phyloP scores from a whole-genome alignment of 352 stramenopile genomes.

The Globisporangium mamillatum region DNA sequence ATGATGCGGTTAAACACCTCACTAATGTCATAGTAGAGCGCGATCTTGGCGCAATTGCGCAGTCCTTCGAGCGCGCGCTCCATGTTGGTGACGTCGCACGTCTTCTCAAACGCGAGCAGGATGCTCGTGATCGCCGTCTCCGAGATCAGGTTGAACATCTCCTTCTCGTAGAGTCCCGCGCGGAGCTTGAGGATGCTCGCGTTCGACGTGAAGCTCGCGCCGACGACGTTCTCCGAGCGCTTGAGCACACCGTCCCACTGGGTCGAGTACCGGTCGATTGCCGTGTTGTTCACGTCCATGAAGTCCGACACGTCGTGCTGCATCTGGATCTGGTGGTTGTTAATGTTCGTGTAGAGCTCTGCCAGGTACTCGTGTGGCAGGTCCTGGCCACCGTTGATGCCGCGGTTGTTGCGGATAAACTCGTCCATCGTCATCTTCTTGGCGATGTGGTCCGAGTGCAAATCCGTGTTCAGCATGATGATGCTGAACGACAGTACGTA shows the following conservation, averaged over 20 bases:
- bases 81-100: constrained; percentile 82
- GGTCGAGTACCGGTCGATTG: constrained; percentile 83
- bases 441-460: constrained; percentile 91
- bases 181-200: constrained; percentile 82
- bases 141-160: constrained; percentile 86
- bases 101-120: constrained; percentile 80
- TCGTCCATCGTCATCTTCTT: constrained; percentile 89
- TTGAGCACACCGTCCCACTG: constrained; percentile 88
- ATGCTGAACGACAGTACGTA: constrained; percentile 98
- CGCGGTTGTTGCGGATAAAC: constrained; percentile 86
- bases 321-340: constrained; percentile 87
- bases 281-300: constrained; percentile 53
- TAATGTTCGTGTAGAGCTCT: constrained; percentile 79
- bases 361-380: constrained; percentile 68
- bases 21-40: constrained; percentile 79
- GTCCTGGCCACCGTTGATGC: constrained; percentile 81
- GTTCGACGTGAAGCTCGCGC: constrained; percentile 85
- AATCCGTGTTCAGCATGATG: constrained; percentile 99
- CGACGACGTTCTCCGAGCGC: constrained; percentile 83
- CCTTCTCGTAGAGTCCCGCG: constrained; percentile 80
- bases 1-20: constrained; percentile 86
- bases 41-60: constrained; percentile 82
- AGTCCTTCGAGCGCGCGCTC: constrained; percentile 77
- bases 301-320: constrained; percentile 85
- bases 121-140: constrained; percentile 81